These are phyloP conservation scores for Daldinia sp. DNA, from an alignment of 2,329 filamentous ascomycete genomes.

Conservation along the genomic window DNA sequence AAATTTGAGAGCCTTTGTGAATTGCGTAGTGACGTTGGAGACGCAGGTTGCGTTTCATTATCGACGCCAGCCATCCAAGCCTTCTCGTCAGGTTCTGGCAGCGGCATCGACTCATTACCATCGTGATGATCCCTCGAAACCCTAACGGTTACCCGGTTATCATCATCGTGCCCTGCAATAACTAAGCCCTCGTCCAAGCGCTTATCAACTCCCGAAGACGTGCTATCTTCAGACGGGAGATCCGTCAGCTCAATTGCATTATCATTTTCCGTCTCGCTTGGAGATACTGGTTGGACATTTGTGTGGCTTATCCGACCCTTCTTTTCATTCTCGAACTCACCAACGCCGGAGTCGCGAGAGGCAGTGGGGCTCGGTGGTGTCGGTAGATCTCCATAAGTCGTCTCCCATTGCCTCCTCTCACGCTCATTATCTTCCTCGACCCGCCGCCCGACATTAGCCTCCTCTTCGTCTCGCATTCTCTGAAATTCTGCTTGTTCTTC, in stretches of 20 bases:
- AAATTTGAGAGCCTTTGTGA: conserved; percentile 49
- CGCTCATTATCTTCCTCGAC: conserved; percentile 68
- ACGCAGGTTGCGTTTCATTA: conserved; percentile 44
- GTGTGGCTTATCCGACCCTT: conserved; percentile 46
- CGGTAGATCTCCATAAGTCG: conserved; percentile 69
- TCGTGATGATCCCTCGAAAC: conserved; percentile 60
- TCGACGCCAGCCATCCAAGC: conserved; percentile 46
- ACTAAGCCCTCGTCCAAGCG: conserved; percentile 50
- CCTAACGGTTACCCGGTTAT: conserved; percentile 61
- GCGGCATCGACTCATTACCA: conserved; percentile 22
- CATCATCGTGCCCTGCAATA: conserved; percentile 51
- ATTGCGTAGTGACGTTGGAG: conserved; percentile 39
- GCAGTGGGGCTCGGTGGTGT: conserved; percentile 42
- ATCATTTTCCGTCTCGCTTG: conserved; percentile 52
- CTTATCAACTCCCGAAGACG: conserved; percentile 24
- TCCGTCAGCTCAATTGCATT: conserved; percentile 63
- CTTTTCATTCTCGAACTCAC: conserved; percentile 57
- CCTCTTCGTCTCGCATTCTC: conserved; percentile 58
- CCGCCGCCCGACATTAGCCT: conserved; percentile 74
- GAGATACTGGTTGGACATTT: conserved; percentile 46
- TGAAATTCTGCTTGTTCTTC: conserved; percentile 59
- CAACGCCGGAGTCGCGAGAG: conserved; percentile 61
- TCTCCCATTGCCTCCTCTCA: conserved; percentile 78
- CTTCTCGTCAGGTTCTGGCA: conserved; percentile 46
- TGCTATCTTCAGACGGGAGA: conserved; percentile 48